Base-by-base conservation (phyloP, 331 rosid genomes). In the Quercus lobata region DNA sequence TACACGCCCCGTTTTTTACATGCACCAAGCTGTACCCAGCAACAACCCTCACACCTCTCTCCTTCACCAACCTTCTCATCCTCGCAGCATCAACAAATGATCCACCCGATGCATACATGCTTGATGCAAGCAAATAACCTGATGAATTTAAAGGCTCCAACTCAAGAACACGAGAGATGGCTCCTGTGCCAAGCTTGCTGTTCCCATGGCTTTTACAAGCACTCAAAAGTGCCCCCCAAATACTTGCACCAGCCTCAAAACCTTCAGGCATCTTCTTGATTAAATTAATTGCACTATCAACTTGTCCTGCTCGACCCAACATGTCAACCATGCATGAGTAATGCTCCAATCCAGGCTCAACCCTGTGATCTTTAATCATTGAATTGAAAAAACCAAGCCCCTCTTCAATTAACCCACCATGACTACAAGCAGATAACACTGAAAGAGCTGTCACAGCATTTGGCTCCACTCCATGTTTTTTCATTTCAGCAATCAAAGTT, bases 321-420 rank as follows among this genome's bases (percentile, higher is more conserved):
- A 88, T 85, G 87, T 88, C 87, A 27, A 81, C 84, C 1, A 80
- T 44, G 72, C 91, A 88, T 5, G 89, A 76, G 71, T 85, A 88
- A 55, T 88, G 91, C 53, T 88, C 87, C 69, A 41, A 30, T 66
- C 56, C 56, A 1, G 75, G 87, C 61, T 83, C 79, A 30, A 88
- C 25, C 5, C 72, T 79, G 7, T 83, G 78, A 58, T 80, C 85
- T 75, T 70, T 73, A 71, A 29, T 34, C 89, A 88, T 79, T 6
- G 83, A 80, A 76, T 57, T 57, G 76, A 88, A 83, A 35, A 83
- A 81, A 27, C 75, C 78, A 41, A 83, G 62, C 17, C 89, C 91
- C 74, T 83, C 84, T 69, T 85, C 70, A 24, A 88, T 61, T 53
- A 88, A 76, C 18, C 89, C 91, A 60, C 86, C 86, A 55, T 88